These are phyloP conservation scores for Gentiana straminea DNA, from an alignment of 257 asterid species.

Conservation along the genomic window DNA sequence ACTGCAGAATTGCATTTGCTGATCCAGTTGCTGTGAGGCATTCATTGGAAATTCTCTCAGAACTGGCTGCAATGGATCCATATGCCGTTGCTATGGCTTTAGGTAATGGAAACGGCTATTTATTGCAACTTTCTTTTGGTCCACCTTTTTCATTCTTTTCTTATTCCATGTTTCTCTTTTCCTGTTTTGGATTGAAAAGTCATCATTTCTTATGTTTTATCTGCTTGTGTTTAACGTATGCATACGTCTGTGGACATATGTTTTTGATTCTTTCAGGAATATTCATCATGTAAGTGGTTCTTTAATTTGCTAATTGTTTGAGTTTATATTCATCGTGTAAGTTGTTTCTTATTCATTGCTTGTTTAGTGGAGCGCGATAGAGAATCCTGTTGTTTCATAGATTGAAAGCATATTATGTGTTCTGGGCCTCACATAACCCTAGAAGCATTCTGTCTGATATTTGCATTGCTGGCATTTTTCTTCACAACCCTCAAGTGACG, in stretches of 20 bases:
- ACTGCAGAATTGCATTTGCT: slow-evolving; percentile 78
- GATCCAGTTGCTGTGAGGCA: slow-evolving; percentile 97
- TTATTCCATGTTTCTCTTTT: not conserved
- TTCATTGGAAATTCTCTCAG: slow-evolving; percentile 85
- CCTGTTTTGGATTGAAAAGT: not conserved
- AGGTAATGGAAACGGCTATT: slow-evolving; percentile 41
- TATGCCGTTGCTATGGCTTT: slow-evolving; percentile 89
- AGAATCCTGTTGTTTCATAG: too few species aligned
- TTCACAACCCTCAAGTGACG: not conserved
- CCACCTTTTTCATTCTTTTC: slow-evolving; percentile 3
- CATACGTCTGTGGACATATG: not conserved
- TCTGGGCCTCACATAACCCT: not conserved
- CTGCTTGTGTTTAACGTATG: not conserved
- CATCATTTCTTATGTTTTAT: not conserved
- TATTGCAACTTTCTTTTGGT: not conserved
- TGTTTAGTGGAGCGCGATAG: too few species aligned
- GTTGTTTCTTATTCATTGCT: too few species aligned
- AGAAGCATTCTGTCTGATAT: not conserved
- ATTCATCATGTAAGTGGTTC: too few species aligned
- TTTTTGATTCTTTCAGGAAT: too few species aligned
- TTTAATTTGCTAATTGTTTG: too few species aligned
- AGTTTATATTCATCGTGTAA: too few species aligned
- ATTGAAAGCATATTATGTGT: too few species aligned
- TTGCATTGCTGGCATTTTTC: not conserved
- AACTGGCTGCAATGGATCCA: slow-evolving; percentile 79